Conservation (phyloP, 1,139 yeast species). For the Blastobotrys persicus region DNA sequence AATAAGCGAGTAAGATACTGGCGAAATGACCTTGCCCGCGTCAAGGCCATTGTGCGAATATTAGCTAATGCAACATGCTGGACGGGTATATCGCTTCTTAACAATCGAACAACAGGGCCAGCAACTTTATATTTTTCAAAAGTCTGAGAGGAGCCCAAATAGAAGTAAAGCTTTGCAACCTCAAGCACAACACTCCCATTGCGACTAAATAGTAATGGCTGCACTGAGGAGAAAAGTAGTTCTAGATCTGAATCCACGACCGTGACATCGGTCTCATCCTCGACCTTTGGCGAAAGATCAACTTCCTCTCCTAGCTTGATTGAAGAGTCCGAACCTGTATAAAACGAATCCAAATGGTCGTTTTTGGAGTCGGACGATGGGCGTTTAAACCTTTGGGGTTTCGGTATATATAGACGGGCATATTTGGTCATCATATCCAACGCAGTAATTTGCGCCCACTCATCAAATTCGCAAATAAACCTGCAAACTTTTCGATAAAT, state of each 20-base stretch:
- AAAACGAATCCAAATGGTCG: constrained; percentile 22
- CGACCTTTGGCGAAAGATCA: constrained; percentile 20
- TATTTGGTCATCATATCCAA: constrained; percentile 69
- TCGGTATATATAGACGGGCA: constrained; percentile 55
- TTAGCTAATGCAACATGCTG: constrained; percentile 36
- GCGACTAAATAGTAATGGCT: constrained; percentile 46
- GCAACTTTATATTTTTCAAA: constrained; percentile 51
- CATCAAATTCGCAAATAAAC: constrained; percentile 57
- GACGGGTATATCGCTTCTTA: constrained; percentile 37
- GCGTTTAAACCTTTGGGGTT: constrained; percentile 40
- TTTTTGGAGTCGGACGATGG: constrained; percentile 14
- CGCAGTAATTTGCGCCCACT: constrained; percentile 66
- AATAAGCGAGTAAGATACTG: constrained; percentile 52
- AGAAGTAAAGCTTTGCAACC: constrained; percentile 52
- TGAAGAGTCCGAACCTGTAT: not conserved
- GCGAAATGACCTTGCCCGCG: constrained; percentile 48
- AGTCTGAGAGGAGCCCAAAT: constrained; percentile 52
- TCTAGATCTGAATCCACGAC: constrained; percentile 55
- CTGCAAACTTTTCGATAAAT: constrained; percentile 62
- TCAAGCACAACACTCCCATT: constrained; percentile 67
- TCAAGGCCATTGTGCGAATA: constrained; percentile 37
- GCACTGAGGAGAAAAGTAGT: constrained; percentile 50
- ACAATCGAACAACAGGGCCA: constrained; percentile 48
- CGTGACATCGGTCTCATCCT: constrained; percentile 18
- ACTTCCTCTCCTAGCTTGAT: constrained; percentile 24